Evolutionary conservation across 129 eudicot genomes (phyloP).

Genomic region (Flaveria ramosissima): DNA sequence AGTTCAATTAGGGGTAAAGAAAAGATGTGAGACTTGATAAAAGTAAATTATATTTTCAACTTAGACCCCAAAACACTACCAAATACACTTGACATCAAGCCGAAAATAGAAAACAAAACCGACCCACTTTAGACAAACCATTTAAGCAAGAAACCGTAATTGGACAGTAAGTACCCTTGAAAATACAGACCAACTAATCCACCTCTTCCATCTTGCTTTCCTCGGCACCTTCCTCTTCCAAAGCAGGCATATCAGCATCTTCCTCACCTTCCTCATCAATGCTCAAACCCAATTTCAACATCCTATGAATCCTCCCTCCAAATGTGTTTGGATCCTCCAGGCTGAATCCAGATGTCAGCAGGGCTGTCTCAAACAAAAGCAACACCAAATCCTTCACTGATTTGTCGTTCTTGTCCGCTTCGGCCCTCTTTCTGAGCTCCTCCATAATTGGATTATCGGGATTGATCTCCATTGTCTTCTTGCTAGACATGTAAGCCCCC

Average conservation of each 20-base stretch:
- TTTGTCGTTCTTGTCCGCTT: constrained; percentile 78
- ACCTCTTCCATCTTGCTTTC: constrained; percentile 98
- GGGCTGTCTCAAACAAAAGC: constrained; percentile 76
- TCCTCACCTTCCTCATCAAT: constrained; percentile 72
- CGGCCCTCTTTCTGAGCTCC: constrained; percentile 83
- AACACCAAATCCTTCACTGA: constrained; percentile 76
- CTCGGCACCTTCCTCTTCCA: constrained; percentile 71
- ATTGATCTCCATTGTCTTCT: constrained; percentile 94
- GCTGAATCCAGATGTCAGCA: constrained; percentile 84
- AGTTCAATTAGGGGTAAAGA: too few relatives aligned
- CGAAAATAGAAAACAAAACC: background rate
- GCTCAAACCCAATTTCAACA: constrained; percentile 83
- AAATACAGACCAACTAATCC: constrained; percentile 32
- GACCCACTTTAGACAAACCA: background rate
- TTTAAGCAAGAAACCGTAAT: background rate
- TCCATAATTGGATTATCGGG: constrained; percentile 88
- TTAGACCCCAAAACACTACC: background rate
- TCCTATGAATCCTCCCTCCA: constrained; percentile 79
- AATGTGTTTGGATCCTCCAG: constrained; percentile 78
- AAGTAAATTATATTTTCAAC: background rate
- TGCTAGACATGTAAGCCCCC: constrained; percentile 85
- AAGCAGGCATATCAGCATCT: constrained; percentile 72
- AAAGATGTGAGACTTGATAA: too few relatives aligned
- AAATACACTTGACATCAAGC: background rate
- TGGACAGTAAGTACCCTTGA: background rate